Conservation (phyloP, 2,329 filamentous ascomycete species). For the Arthrobotrys entomopaga region DNA sequence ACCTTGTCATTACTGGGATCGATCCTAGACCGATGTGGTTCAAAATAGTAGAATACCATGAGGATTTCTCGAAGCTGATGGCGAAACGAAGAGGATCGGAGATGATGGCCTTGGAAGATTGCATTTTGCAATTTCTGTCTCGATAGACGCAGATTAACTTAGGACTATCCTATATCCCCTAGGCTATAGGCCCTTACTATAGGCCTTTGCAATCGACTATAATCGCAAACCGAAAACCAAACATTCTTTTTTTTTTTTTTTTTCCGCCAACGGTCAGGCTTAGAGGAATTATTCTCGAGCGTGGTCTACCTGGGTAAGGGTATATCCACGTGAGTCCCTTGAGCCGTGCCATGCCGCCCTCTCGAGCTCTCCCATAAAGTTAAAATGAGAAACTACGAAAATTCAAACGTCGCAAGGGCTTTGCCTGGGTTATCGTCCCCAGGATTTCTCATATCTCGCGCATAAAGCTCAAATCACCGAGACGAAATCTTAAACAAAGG, state of each 20-base stretch:
- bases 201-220: no score
- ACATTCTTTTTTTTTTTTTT: no score
- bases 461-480: slow-evolving; percentile 6
- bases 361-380: not conserved
- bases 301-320: not conserved
- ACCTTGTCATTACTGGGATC: slow-evolving; percentile 4
- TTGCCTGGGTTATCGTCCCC: not conserved
- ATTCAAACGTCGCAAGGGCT: slow-evolving; percentile 1
- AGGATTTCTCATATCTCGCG: not conserved
- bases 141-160: not conserved
- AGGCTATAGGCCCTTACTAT: no score
- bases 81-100: slow-evolving; percentile 12
- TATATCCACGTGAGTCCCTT: slow-evolving; percentile 25
- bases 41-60: slow-evolving; percentile 34
- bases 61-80: slow-evolving; percentile 29
- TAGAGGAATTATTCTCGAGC: no score
- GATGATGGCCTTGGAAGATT: not conserved
- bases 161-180: no score
- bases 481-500: slow-evolving; percentile 17
- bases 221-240: no score
- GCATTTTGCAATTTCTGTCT: not conserved
- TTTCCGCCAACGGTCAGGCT: no score
- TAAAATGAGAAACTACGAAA: not conserved
- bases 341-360: slow-evolving; percentile 14
- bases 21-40: slow-evolving; percentile 21